Evolutionary conservation across 2,329 filamentous ascomycete species (phyloP), one percentile per base, ranked within the genome.

Genomic region (Aureobasidium sp.): DNA sequence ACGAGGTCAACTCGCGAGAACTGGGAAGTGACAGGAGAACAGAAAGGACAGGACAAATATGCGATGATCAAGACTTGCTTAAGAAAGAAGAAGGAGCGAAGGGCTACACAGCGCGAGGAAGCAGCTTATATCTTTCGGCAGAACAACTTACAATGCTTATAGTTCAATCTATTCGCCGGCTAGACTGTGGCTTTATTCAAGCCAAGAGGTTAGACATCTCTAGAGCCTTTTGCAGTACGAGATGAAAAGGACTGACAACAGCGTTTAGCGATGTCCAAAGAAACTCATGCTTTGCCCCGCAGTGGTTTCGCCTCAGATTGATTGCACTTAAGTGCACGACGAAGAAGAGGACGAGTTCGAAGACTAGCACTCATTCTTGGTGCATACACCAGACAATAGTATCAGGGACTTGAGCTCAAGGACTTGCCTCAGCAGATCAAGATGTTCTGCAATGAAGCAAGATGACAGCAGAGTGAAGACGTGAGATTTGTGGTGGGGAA

Each of bases 201-300:
- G 29, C 42, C 42, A 48, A 39, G 20, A 9, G 20, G 37, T 47
- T 39, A 39, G 13, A 13, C 27, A 34, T 23, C 32, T 46, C 13
- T 27, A 42, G 51, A 32, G 3, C 1, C 6, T 20, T 17, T 52
- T 39, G 37, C 51, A 42, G 51, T 20, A 42, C 8, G 39, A 57
- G 53, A 57, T 57, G 53, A 57, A 57, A 41, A 41, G 53, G 39
- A n/a, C 17, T 46, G 39, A 36, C 6, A 34, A 27, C 26, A 46
- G 39, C 53, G 53, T 44, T 57, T 36, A 57, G 53, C 53, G 53
- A 57, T 57, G 53, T 57, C 29, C 27, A 46, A 46, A 57, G 53
- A 57, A 34, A 20, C 39, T 46, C 53, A 17, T 4, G 27, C 34
- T 32, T 10, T 23, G 55, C 55, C 55, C 55, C 55, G 55, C 55